These are phyloP conservation scores for Pseudogymnoascus sp. DNA, from an alignment of 2,329 filamentous ascomycete species.

Conservation along the genomic window DNA sequence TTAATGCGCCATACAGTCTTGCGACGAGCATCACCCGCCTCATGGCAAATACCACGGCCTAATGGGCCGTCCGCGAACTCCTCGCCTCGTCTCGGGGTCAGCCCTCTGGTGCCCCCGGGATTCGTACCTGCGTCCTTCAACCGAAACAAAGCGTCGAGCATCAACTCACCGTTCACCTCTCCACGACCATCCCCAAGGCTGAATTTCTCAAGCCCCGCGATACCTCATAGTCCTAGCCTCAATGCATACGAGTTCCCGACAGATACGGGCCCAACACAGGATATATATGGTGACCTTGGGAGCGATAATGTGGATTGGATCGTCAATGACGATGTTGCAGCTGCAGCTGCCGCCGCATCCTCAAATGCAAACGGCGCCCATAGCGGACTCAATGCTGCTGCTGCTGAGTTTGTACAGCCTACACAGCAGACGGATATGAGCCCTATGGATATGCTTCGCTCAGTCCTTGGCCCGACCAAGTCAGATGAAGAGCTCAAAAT, in stretches of 20 bases:
- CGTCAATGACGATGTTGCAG: slow-evolving; percentile 75
- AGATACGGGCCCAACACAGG: slow-evolving; percentile 69
- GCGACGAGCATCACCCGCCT: slow-evolving; percentile 82
- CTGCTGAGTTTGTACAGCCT: slow-evolving; percentile 65
- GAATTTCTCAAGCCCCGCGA: slow-evolving; percentile 78
- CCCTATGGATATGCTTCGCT: slow-evolving; percentile 94
- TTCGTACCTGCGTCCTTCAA: slow-evolving; percentile 71
- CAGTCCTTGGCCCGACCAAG: slow-evolving; percentile 80
- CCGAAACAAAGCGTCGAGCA: slow-evolving; percentile 64
- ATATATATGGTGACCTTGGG: slow-evolving; percentile 85
- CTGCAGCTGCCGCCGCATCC: slow-evolving; percentile 67
- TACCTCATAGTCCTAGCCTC: slow-evolving; percentile 86
- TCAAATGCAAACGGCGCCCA: slow-evolving; percentile 46
- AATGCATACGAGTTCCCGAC: slow-evolving; percentile 92
- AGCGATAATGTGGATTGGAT: slow-evolving; percentile 96
- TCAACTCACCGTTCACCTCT: slow-evolving; percentile 82
- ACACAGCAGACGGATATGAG: slow-evolving; percentile 76
- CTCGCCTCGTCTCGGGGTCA: slow-evolving; percentile 73
- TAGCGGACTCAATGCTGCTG: slow-evolving; percentile 67
- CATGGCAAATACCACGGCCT: slow-evolving; percentile 70
- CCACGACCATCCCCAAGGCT: slow-evolving; percentile 87
- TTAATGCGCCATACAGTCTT: slow-evolving; percentile 83
- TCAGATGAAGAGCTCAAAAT: slow-evolving; percentile 91
- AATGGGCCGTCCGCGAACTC: slow-evolving; percentile 72
- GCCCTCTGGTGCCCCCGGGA: slow-evolving; percentile 75